Evolutionary conservation across 179 eudicot genomes (phyloP), one percentile per base, ranked within the genome.

Genomic region (Actinidia arguta): DNA sequence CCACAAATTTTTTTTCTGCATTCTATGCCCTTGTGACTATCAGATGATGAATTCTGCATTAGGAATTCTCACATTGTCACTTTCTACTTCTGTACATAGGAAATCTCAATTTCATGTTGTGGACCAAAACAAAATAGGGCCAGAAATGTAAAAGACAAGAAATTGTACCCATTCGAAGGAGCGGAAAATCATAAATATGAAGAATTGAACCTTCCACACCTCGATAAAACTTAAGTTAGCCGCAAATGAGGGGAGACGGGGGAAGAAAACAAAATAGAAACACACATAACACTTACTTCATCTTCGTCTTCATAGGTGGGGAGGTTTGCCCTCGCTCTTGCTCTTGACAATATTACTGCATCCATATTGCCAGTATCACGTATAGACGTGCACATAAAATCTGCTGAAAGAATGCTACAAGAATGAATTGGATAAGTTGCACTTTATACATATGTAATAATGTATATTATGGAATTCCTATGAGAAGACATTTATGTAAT

Each of bases 341-440:
- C 90, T 84, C 82, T 86, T n/a, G 90, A 86, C 75, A 92, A 75
- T 84, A 91, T 88, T 74, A 88, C 51, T 80, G 81, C 87, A 89
- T 95, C 98, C 85, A 83, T 81, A 84, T 90, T 85, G 72, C 94
- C 94, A 84, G 93, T 85, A 87, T 90, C 97, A 46, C 87, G 93
- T 62, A 90, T 77, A 82, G 99, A 91, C 81, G 93, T 91, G 83
- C 90, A 98, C 94, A 97, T 86, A 91, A 97, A 97, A 88, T 97
- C 99, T 91, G 98, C 95, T 91, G 99, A 93, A 92, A 97, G 99
- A 94, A 95, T 94, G 93, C 99, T 97, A 95, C 98, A 97, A 88
- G 88, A 92, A 92, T 85, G 90, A 92, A 95, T 88, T 83, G 83
- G 84, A 87, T 88, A 83, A 94, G 98, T 89, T 85, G 85, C 79